A percentile compares a stretch with the other conserved stretches of the same genome.
phyloP scores from a whole-genome alignment of 2,329 filamentous ascomycete genomes.

The Alternaria brassicicola region DNA sequence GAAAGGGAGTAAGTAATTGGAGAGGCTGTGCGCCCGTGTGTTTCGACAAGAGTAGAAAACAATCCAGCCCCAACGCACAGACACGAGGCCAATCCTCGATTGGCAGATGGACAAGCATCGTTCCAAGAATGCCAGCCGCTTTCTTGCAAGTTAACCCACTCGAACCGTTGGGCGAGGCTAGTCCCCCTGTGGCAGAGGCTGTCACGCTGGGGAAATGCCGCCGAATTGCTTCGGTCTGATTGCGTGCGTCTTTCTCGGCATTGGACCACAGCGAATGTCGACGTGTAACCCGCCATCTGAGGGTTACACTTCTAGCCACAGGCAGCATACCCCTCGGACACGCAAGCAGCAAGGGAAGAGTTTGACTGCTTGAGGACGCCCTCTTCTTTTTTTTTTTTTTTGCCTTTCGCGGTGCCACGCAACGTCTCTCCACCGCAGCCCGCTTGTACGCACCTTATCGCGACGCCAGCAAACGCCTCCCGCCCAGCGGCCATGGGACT shows the following conservation, averaged over 20 bases:
- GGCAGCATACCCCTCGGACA: not conserved
- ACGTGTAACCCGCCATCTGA: not conserved
- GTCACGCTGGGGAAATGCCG: constrained; percentile 5
- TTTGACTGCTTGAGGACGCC: not conserved
- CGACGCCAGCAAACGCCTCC: constrained; percentile 20
- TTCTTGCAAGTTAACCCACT: constrained; percentile 10
- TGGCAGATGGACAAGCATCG: constrained; percentile 23
- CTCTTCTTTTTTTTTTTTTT: too few species aligned
- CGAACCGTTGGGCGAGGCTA: constrained; percentile 14
- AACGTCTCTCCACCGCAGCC: constrained; percentile 17
- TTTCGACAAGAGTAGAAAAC: constrained; percentile 8
- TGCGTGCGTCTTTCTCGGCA: not conserved
- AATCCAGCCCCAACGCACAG: constrained; percentile 14
- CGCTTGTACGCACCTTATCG: constrained; percentile 22
- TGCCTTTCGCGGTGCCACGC: constrained; percentile 24
- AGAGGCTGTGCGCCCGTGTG: constrained; percentile 17
- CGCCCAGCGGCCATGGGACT: constrained; percentile 10
- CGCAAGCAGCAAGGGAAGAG: not conserved
- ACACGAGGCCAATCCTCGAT: constrained; percentile 7
- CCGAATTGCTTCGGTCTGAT: constrained; percentile 9
- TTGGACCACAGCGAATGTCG: not conserved
- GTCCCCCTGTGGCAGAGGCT: not conserved
- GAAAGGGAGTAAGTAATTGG: constrained; percentile 2
- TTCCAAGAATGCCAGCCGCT: constrained; percentile 20
- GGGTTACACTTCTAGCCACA: not conserved